Evolutionary conservation across 495 filamentous ascomycete genomes (phyloP).

Genomic region (Aspergillus funiculosus): DNA sequence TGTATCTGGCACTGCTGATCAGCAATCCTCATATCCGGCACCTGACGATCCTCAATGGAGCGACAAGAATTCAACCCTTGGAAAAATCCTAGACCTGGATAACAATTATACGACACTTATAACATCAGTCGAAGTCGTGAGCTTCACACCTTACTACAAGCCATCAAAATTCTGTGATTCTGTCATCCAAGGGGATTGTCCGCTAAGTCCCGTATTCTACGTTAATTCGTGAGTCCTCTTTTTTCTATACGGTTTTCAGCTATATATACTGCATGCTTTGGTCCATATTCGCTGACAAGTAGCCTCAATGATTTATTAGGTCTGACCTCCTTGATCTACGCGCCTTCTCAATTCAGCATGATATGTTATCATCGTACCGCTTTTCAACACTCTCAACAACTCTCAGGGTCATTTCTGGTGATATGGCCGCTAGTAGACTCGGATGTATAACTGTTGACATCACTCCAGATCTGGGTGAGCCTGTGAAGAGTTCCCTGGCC

Average conservation of each 20-base stretch:
- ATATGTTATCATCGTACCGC: slow-evolving; percentile 73
- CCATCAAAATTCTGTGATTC: slow-evolving; percentile 56
- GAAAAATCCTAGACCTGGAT: slow-evolving; percentile 67
- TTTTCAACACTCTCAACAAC: slow-evolving; percentile 74
- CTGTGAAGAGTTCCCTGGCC: slow-evolving; percentile 59
- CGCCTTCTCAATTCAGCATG: slow-evolving; percentile 68
- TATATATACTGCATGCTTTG: too few species aligned
- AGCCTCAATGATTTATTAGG: slow-evolving; percentile 32
- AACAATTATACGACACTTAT: slow-evolving; percentile 65
- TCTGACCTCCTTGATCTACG: slow-evolving; percentile 51
- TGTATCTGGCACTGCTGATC: slow-evolving; percentile 59
- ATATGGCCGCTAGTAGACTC: slow-evolving; percentile 52
- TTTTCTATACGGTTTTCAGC: too few species aligned
- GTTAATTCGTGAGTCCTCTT: slow-evolving; percentile 47
- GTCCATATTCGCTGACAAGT: too few species aligned
- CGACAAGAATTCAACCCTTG: slow-evolving; percentile 54
- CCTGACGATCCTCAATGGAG: slow-evolving; percentile 45
- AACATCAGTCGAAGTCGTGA: slow-evolving; percentile 63
- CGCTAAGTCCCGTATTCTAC: slow-evolving; percentile 66
- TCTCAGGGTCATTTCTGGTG: slow-evolving; percentile 68
- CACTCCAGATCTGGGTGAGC: slow-evolving; percentile 69
- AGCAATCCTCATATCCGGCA: slow-evolving; percentile 44
- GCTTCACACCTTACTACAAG: slow-evolving; percentile 58
- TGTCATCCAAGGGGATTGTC: slow-evolving; percentile 59
- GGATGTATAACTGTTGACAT: slow-evolving; percentile 75